Evolutionary conservation across 306 rosid species (phyloP), one percentile per base, ranked within the genome.

Genomic region (Oemleria cerasiformis): DNA sequence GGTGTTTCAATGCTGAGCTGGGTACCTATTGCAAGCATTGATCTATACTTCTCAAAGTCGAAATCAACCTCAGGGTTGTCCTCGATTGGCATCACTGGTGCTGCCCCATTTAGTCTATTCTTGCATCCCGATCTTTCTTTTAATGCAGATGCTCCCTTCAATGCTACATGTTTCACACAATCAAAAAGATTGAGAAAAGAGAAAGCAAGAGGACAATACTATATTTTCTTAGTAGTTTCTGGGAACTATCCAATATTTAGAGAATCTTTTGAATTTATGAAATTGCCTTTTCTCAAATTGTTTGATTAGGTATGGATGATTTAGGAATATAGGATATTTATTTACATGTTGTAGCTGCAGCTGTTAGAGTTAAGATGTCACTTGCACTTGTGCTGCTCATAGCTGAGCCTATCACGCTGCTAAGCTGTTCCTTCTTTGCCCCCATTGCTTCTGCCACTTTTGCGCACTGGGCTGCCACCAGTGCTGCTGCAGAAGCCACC

Each of bases 381-480:
- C 68, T 85, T 60, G 96, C 84, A 74, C 43, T 83, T 16, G 94
- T 79, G 60, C 87, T 85, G 48, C 56, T 79, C 77, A 89, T 86
- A 81, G 99, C 97, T 1, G 99, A 91, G 20, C 85, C 83, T 36
- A 94, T 86, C 2, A 81, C 84, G 63, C 67, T 81, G 78, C 82
- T 50, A 60, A 89, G 87, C 34, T 86, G 90, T 38, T 85, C 91
- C 78, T 86, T 86, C 77, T 85, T 89, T 58, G 96, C 97, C 5
- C 99, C 99, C 90, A 89, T 86, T 20, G 99, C 96, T 83, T 91
- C 92, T 17, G 99, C 97, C 30, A 94, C 88, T 80, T 91, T 86
- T 21, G 96, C 97, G 55, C 96, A 89, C 80, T 91, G 97, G 14
- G 90, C 86, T 1, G 96, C 97, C 2, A 94, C 96, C 81, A 94